A percentile compares a stretch with the other conserved stretches of the same genome.
These are phyloP conservation scores for Pugionium cornutum DNA, from an alignment of 345 rosid genomes.

Conservation along the genomic window DNA sequence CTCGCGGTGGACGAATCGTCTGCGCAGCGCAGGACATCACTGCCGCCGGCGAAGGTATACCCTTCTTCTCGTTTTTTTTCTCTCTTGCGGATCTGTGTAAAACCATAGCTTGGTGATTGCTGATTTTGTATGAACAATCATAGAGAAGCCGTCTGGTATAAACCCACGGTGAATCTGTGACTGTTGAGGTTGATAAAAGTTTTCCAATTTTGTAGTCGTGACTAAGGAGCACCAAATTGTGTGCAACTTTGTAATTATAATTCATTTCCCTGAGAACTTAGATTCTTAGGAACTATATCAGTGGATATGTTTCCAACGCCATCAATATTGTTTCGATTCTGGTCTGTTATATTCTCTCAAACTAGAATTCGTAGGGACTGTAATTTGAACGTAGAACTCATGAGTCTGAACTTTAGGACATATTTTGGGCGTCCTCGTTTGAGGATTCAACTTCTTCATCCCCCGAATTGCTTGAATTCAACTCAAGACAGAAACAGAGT, in stretches of 20 bases:
- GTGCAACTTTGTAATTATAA: background rate
- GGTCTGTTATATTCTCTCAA: background rate
- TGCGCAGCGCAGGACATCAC: conserved; percentile 41
- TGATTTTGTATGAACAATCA: background rate
- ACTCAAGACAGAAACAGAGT: background rate
- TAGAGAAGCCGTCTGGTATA: background rate
- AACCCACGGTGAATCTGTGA: background rate
- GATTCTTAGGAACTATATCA: background rate
- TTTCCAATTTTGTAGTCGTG: background rate
- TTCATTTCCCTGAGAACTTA: background rate
- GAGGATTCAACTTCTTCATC: conserved; percentile 21
- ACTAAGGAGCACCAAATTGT: background rate
- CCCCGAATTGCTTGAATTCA: background rate
- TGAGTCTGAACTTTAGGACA: background rate
- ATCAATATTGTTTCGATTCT: conserved; percentile 7
- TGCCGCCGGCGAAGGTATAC: conserved; percentile 38
- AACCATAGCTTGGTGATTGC: background rate
- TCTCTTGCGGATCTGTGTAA: background rate
- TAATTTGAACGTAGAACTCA: background rate
- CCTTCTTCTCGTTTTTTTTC: background rate
- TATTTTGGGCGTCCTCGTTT: conserved; percentile 5
- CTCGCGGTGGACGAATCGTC: conserved; percentile 28
- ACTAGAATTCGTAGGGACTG: background rate
- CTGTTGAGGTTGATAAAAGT: background rate
- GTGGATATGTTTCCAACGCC: too few species aligned